Evolutionary conservation across 768 basidiomycete species (phyloP), one percentile per base, ranked within the genome.

Genomic region (Candolleomyces aberdarensis): DNA sequence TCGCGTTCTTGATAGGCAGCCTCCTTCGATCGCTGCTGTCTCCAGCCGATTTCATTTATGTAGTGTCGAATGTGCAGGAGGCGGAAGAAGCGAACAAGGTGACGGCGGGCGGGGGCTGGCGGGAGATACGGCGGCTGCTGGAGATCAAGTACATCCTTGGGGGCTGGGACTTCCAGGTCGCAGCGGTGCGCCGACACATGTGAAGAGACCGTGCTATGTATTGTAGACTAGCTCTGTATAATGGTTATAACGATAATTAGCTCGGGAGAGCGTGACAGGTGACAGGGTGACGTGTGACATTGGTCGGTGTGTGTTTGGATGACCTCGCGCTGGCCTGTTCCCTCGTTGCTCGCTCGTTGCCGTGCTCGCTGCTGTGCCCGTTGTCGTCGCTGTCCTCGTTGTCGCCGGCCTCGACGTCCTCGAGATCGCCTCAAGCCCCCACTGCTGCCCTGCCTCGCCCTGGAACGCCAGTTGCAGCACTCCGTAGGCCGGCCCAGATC

Each of bases 1-100:
- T 97, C 66, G 89, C 91, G 29, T 95, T 98, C 74, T 77, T 98
- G 67, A 83, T 98, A 67, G 96, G 96, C 59, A 96, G 94, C 29
- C 77, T 98, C 58, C 76, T 97, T 62, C 85, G 96, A 58, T 94
- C 92, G 17, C 80, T 98, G 63, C 78, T 98, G 43, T 91, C 89
- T 6, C 92, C 96, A 48, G 92, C 89, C 15, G 96, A 97, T 74
- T 96, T 94, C 76, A 86, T 95, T 48, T 88, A 94, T 71, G 85
- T 92, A 47, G 88, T 83, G 66, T 79, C 78, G 64, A 85, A 87
- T 65, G 63, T 81, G 63, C 70, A 73, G 69, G 83, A 85, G 62
- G 81, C 75, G 58, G 84, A 83, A 69, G 82, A 79, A 59, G 76
- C 74, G 61, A 63, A 63, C 46, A 48, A 54, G 66, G 75, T 72